phyloP scores from a whole-genome alignment of 2,329 filamentous ascomycete species.

The Verticillium tricorpus region DNA sequence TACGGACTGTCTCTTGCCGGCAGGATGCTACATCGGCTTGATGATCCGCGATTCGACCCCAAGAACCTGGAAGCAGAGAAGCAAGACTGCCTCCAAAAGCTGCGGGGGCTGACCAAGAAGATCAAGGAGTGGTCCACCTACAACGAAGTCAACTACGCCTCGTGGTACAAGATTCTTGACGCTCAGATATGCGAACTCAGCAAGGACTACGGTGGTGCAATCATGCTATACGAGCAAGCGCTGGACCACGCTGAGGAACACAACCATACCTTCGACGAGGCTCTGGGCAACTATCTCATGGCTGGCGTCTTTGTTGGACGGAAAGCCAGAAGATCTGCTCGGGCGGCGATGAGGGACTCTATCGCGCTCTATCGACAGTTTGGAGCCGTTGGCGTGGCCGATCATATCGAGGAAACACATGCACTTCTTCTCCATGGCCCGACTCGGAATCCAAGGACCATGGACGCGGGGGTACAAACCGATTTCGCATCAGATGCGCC shows the following conservation, averaged over 20 bases:
- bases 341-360: constrained; percentile 63
- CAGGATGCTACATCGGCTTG: constrained; percentile 42
- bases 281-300: constrained; percentile 68
- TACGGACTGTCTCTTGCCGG: constrained; percentile 55
- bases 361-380: constrained; percentile 64
- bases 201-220: constrained; percentile 50
- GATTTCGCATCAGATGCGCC: constrained; percentile 58
- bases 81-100: constrained; percentile 44
- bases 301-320: constrained; percentile 65
- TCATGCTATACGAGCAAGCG: constrained; percentile 64
- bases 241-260: constrained; percentile 68
- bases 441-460: constrained; percentile 51
- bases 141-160: constrained; percentile 66
- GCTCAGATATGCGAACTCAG: constrained; percentile 65
- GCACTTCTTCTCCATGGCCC: constrained; percentile 62
- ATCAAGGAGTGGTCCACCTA: constrained; percentile 61
- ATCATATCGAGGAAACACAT: constrained; percentile 64
- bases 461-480: constrained; percentile 65
- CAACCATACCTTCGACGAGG: constrained; percentile 66
- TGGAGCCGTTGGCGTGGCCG: constrained; percentile 65
- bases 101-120: constrained; percentile 52
- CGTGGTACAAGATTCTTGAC: constrained; percentile 64
- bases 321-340: constrained; percentile 62
- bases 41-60: constrained; percentile 39
- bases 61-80: constrained; percentile 38